phyloP scores from a whole-genome alignment of 164 flowering plant genomes.

The Tetrastigma voinierianum region DNA sequence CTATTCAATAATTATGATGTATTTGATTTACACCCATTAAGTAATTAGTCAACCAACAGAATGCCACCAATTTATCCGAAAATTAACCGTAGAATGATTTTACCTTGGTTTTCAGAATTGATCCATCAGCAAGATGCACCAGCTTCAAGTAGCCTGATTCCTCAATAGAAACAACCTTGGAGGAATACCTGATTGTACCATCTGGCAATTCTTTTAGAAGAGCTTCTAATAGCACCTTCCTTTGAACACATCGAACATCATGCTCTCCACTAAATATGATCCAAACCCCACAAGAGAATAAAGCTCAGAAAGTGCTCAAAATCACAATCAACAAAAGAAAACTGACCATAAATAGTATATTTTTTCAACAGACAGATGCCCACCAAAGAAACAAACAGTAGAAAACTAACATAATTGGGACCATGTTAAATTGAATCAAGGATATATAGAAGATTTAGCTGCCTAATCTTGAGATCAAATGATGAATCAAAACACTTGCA shows the following conservation, averaged over 20 bases:
- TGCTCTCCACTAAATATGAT: conserved; percentile 32
- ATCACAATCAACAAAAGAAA: neutral
- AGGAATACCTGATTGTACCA: conserved; percentile 68
- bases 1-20: too few species aligned
- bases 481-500: neutral
- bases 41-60: too few species aligned
- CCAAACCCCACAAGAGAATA: neutral
- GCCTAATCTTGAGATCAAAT: neutral
- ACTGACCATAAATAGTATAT: neutral
- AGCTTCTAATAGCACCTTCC: conserved; percentile 54
- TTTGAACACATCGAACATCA: conserved; percentile 55
- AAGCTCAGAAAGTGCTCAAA: neutral
- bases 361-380: neutral
- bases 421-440: too few species aligned
- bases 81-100: neutral
- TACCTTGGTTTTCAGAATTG: conserved; percentile 65
- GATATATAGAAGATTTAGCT: neutral
- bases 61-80: neutral
- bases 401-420: too few species aligned
- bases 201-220: conserved; percentile 57
- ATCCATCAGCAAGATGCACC: conserved; percentile 73
- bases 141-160: conserved; percentile 48
- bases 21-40: too few species aligned
- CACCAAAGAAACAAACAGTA: neutral
- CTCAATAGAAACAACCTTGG: conserved; percentile 64